These are phyloP conservation scores for Lasiosphaeriaceae sp. DNA, from an alignment of 495 filamentous ascomycete species.

Conservation along the genomic window DNA sequence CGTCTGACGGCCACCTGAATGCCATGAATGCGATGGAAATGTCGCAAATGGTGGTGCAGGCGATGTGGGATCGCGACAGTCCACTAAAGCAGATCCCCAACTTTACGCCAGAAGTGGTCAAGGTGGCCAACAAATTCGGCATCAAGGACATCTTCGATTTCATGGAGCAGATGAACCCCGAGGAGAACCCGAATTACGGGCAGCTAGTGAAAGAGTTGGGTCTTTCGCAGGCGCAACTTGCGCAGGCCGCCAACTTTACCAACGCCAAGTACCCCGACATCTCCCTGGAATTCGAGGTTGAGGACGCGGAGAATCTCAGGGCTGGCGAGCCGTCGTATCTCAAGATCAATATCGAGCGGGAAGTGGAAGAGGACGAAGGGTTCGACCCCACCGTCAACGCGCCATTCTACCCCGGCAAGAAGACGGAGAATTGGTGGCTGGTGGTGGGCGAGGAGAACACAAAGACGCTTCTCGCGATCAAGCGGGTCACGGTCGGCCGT, in stretches of 20 bases:
- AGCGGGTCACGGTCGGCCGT: slow-evolving; percentile 81
- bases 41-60: slow-evolving; percentile 98
- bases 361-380: slow-evolving; percentile 69
- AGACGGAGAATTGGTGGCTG: slow-evolving; percentile 98
- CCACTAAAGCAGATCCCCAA: slow-evolving; percentile 97
- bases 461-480: slow-evolving; percentile 85
- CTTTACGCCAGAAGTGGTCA: slow-evolving; percentile 79
- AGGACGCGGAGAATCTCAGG: slow-evolving; percentile 72
- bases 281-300: slow-evolving; percentile 81
- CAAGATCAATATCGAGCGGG: slow-evolving; percentile 81
- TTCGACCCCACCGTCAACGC: slow-evolving; percentile 85
- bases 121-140: slow-evolving; percentile 71
- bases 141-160: slow-evolving; percentile 96
- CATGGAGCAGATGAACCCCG: slow-evolving; percentile 97
- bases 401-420: slow-evolving; percentile 87
- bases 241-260: slow-evolving; percentile 90
- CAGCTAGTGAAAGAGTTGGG: slow-evolving; percentile 70
- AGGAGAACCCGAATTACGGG: slow-evolving; percentile 76
- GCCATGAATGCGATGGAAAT: slow-evolving; percentile 99
- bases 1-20: slow-evolving; percentile 92
- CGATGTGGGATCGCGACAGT: slow-evolving; percentile 97
- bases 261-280: slow-evolving; percentile 94
- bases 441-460: slow-evolving; percentile 87
- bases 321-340: slow-evolving; percentile 80
- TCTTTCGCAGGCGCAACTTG: slow-evolving; percentile 76